Evolutionary conservation across 495 filamentous ascomycete genomes (phyloP).

Genomic region (Sordaria brevicollis): DNA sequence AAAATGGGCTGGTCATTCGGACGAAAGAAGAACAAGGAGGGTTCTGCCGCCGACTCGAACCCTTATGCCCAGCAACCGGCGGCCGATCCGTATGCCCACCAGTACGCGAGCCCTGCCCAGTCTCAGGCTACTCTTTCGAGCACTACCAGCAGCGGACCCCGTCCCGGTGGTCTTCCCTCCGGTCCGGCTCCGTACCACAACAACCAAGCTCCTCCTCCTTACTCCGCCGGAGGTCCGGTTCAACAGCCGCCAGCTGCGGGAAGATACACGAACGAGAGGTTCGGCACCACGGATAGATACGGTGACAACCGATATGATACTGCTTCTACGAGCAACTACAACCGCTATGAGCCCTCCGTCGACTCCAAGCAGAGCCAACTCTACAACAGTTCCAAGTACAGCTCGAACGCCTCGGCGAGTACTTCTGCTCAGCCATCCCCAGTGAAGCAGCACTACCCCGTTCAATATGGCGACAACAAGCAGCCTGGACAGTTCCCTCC

Average conservation of each 20-base stretch:
- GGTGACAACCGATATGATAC: constrained; percentile 52
- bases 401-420: not conserved
- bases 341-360: constrained; percentile 5
- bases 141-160: constrained; percentile 5
- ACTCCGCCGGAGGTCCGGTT: constrained; percentile 1
- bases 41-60: constrained; percentile 44
- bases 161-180: constrained; percentile 6
- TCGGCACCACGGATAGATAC: constrained; percentile 54
- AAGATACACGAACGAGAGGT: constrained; percentile 50
- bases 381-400: not conserved
- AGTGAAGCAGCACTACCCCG: not conserved
- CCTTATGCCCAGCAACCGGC: constrained; percentile 59
- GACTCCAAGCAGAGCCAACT: not conserved
- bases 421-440: not conserved
- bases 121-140: constrained; percentile 7
- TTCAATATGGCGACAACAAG: not conserved
- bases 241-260: constrained; percentile 7
- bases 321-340: constrained; percentile 11
- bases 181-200: constrained; percentile 6
- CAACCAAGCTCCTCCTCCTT: constrained; percentile 7
- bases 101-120: constrained; percentile 23
- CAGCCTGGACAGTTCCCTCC: constrained; percentile 18
- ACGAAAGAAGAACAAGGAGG: constrained; percentile 43
- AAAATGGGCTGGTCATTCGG: constrained; percentile 15
- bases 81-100: constrained; percentile 51